Percentiles rank a stretch among this genome's conserved stretches.
Conservation (phyloP, 495 filamentous ascomycete species). For the Bacidia rubella region DNA sequence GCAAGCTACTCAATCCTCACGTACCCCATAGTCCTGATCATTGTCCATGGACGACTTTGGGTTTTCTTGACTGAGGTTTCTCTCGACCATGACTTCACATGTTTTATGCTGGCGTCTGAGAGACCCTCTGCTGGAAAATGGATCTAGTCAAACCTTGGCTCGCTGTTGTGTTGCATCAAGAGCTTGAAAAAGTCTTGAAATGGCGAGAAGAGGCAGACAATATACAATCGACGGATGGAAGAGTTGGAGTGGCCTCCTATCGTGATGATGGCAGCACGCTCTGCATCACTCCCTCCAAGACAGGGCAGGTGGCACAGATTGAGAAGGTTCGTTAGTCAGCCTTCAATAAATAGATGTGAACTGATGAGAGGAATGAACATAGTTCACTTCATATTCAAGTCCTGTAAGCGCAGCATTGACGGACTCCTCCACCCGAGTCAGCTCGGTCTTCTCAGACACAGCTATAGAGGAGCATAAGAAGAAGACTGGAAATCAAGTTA, state of each 20-base stretch:
- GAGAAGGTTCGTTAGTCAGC: constrained; percentile 10
- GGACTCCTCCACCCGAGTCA: constrained; percentile 28
- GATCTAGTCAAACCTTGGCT: constrained; percentile 14
- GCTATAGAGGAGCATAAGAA: constrained; percentile 16
- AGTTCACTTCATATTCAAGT: constrained; percentile 10
- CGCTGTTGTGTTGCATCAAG: neutral
- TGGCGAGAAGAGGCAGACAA: constrained; percentile 8
- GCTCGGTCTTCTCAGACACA: constrained; percentile 21
- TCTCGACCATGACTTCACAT: neutral
- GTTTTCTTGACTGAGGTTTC: too few species aligned
- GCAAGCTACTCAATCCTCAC: too few species aligned
- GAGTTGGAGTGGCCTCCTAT: constrained; percentile 6
- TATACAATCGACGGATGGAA: constrained; percentile 12
- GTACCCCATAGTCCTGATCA: too few species aligned
- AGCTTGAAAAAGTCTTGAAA: constrained; percentile 8
- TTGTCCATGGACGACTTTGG: too few species aligned
- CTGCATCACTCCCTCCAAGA: constrained; percentile 17
- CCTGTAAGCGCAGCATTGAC: constrained; percentile 22
- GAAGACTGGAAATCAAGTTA: constrained; percentile 15
- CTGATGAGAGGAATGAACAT: constrained; percentile 14
- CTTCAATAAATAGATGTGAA: constrained; percentile 10
- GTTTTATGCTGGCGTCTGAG: neutral
- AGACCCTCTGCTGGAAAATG: constrained; percentile 16
- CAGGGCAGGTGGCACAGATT: constrained; percentile 16
- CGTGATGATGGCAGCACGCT: constrained; percentile 31